Conservation (phyloP, 2,329 filamentous ascomycete species). For the Teratosphaeria nubilosa region DNA sequence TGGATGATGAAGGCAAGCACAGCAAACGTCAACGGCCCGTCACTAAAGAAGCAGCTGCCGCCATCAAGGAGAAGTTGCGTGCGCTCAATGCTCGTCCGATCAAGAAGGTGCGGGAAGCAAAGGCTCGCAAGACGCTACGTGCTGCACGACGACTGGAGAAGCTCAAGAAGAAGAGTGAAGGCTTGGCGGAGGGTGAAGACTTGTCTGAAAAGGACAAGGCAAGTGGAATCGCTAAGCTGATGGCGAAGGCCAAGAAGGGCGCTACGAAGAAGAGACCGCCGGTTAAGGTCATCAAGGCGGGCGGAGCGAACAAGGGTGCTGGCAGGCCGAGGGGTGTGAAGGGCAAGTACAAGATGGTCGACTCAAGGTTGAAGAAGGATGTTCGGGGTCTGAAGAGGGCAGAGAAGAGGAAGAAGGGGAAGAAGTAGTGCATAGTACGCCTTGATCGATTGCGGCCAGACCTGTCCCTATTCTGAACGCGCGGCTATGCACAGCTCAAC, state of each 20-base stretch:
- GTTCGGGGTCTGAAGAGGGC: conserved; percentile 73
- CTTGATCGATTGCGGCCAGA: background rate
- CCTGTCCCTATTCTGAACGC: background rate
- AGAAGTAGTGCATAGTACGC: background rate
- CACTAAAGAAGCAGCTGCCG: conserved; percentile 75
- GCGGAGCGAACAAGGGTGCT: conserved; percentile 73
- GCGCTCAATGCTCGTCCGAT: conserved; percentile 92
- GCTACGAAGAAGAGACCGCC: conserved; percentile 60
- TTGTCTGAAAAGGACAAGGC: conserved; percentile 97
- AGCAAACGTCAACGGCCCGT: conserved; percentile 82
- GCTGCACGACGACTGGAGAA: conserved; percentile 85
- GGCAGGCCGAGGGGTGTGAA: conserved; percentile 86
- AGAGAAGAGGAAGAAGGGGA: conserved; percentile 53
- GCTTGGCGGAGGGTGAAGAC: conserved; percentile 78
- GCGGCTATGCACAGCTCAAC: too few species aligned
- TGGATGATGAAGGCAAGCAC: conserved; percentile 82
- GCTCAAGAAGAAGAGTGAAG: conserved; percentile 90
- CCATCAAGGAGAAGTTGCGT: conserved; percentile 89
- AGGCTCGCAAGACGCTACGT: conserved; percentile 95
- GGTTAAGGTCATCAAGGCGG: conserved; percentile 81
- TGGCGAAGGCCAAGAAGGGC: conserved; percentile 56
- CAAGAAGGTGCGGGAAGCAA: conserved; percentile 97
- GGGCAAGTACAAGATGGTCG: conserved; percentile 95
- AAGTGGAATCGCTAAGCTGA: conserved; percentile 66
- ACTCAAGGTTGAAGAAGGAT: conserved; percentile 94